Percentiles rank a stretch among this genome's conserved stretches.
Evolutionary conservation across 257 asterid species (phyloP).

Genomic region (Solanum pennellii): DNA sequence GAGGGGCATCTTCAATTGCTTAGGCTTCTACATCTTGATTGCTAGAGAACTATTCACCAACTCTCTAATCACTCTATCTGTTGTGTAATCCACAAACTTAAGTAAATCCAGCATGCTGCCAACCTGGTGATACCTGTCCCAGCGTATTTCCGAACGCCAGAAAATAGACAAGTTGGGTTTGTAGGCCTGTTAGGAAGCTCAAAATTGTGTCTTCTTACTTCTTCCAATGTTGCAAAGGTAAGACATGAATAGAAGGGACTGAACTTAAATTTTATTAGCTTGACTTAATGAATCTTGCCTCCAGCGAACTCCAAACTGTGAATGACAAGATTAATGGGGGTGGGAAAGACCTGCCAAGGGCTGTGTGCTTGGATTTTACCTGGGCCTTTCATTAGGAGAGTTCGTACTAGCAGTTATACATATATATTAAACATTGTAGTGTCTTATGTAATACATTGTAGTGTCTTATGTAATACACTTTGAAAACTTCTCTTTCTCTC

Average conservation of each 20-base stretch:
- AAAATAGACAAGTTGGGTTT: neutral
- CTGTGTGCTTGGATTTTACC: neutral
- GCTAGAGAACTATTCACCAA: neutral
- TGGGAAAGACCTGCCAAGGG: neutral
- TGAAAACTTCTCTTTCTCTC: neutral
- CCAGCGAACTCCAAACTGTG: neutral
- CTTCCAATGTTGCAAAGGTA: neutral
- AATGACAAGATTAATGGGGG: neutral
- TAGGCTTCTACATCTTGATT: neutral
- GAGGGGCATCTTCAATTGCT: neutral
- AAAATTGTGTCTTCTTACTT: neutral
- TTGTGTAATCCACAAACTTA: neutral
- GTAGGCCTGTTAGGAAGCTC: neutral
- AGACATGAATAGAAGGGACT: neutral
- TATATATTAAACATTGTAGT: neutral
- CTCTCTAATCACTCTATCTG: neutral
- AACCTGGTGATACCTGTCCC: neutral
- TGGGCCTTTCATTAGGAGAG: neutral
- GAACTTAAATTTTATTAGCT: neutral
- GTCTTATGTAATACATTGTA: neutral
- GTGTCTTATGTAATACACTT: neutral
- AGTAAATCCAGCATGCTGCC: neutral
- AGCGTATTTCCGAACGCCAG: neutral
- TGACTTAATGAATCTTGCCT: neutral
- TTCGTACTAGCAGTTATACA: neutral